Base-by-base conservation (phyloP, 345 rosid species). In the Salix suchowensis region DNA sequence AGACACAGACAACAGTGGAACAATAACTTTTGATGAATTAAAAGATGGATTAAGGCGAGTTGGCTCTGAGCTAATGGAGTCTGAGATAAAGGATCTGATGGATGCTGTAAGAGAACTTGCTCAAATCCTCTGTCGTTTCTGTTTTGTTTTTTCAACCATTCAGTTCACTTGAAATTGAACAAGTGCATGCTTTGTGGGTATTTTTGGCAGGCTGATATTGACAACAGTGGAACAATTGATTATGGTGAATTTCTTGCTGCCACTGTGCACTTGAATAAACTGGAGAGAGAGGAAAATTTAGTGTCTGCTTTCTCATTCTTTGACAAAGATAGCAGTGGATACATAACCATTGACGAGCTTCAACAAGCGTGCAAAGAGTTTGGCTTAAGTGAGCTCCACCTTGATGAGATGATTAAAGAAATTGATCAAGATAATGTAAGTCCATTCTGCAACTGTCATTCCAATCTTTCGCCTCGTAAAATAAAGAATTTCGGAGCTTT, bases 231-330 rank as follows among this genome's bases (percentile, higher is more conserved):
- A 65, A 80, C 91, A n/a, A 92, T 92, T 18, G 94, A 92, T 77
- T 89, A 92, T 46, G 93, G 91, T 26, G 94, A 92, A 82, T 92
- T 92, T 68, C 88, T 92, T 61, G 94, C 94, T 80, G 97, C 97
- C 36, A 92, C 94, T 16, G 77, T 92, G 74, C 97, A 92, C 79
- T 79, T 89, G 84, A 90, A 92, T 79, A 92, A 90, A 79, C 79
- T 92, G 72, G 97, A 90, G 83, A 90, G 91, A 75, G 97, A 92
- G 76, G 97, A 92, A 79, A 90, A 92, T 84, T 84, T 92, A 55
- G 78, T 86, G 37, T 85, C 89, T 15, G 94, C 94, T 46, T 92
- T 92, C 87, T 74, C 91, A 3, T 92, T 83, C 82, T 92, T 92
- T 60, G 97, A 92, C 87, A 92, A 90, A 77, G 97, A 91, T 78